These are phyloP conservation scores for Candida easanensis DNA, from an alignment of 805 yeast genomes.

Conservation along the genomic window DNA sequence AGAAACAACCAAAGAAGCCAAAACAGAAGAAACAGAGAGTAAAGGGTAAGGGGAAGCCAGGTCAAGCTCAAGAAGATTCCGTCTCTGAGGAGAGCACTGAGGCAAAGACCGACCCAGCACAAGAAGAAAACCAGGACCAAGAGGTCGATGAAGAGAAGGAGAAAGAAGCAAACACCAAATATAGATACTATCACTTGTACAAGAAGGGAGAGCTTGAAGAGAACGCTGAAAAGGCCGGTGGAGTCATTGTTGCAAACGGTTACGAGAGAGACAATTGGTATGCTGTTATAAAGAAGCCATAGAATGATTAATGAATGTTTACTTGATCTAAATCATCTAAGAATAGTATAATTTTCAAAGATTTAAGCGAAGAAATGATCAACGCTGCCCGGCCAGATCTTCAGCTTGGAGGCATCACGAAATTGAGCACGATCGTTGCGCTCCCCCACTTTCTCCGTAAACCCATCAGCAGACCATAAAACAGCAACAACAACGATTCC, in stretches of 20 bases:
- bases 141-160: conserved; percentile 25
- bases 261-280: conserved; percentile 97
- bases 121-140: not conserved
- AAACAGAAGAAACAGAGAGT: conserved; percentile 29
- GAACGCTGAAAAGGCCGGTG: conserved; percentile 73
- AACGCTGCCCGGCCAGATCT: too few species aligned
- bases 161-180: conserved; percentile 50
- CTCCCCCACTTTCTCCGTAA: too few species aligned
- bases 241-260: conserved; percentile 62
- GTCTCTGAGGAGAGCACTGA: conserved; percentile 9
- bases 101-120: conserved; percentile 11
- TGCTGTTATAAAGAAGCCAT: conserved; percentile 44
- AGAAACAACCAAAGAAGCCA: conserved; percentile 38
- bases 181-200: conserved; percentile 88
- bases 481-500: too few species aligned
- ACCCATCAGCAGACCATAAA: too few species aligned
- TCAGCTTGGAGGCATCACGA: too few species aligned
- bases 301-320: conserved; percentile 4
- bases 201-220: conserved; percentile 76
- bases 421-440: too few species aligned
- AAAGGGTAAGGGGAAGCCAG: conserved; percentile 20
- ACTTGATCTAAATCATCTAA: not conserved
- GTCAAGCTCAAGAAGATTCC: conserved; percentile 21
- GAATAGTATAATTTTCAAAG: too few species aligned
- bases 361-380: too few species aligned